phyloP scores from a whole-genome alignment of 371 early-diverging fungal species.

The Mucor sp. region DNA sequence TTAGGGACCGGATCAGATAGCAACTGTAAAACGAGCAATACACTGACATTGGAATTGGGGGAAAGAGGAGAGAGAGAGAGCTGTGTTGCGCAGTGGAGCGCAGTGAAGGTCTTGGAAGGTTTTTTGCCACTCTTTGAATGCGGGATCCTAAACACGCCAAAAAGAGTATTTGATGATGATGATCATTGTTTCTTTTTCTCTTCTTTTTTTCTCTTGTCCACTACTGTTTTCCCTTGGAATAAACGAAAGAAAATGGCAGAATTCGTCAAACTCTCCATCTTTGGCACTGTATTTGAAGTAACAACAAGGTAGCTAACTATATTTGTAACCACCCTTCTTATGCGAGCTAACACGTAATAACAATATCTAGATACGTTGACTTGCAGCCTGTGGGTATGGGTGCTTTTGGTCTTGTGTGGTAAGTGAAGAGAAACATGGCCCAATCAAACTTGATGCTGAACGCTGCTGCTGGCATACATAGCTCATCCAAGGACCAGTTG shows the following conservation, averaged over 20 bases:
- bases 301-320: constrained; percentile 69
- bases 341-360: not conserved
- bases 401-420: constrained; percentile 96
- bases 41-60: not conserved
- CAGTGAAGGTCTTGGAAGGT: not conserved
- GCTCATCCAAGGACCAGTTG: constrained; percentile 87
- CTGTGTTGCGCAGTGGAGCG: not conserved
- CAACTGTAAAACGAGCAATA: constrained; percentile 28
- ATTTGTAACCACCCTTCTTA: not conserved
- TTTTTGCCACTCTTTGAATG: not conserved
- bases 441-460: not conserved
- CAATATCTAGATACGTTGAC: constrained; percentile 74
- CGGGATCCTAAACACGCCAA: not conserved
- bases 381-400: constrained; percentile 97
- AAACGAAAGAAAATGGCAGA: constrained; percentile 62
- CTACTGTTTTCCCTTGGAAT: not conserved
- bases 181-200: not conserved
- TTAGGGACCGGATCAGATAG: constrained; percentile 27
- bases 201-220: not conserved
- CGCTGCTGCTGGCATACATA: constrained; percentile 20
- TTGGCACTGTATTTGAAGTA: constrained; percentile 93
- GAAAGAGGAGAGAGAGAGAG: constrained; percentile 2
- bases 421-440: constrained; percentile 7
- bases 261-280: constrained; percentile 84
- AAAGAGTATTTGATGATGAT: not conserved